Evolutionary conservation across 371 early-diverging fungal species (phyloP), one percentile per base, ranked within the genome.

Genomic region (Racocetra persica): DNA sequence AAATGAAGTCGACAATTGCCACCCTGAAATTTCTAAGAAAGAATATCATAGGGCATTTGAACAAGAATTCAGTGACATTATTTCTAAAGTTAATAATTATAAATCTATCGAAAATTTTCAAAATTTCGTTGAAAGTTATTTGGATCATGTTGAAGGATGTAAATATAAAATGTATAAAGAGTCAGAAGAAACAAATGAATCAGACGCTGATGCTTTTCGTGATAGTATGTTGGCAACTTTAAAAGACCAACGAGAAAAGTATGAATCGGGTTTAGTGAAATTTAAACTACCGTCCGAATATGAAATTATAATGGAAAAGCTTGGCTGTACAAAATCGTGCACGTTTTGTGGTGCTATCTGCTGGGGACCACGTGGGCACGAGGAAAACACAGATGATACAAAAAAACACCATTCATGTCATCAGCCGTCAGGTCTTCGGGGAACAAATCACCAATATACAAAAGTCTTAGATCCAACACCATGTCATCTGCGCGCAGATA

Each of bases 331-430:
- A 45, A 26, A 62, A 51, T 4, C 63, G 0, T 78, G 78, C 41
- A 70, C 14, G 36, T 45, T 26, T 14, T 78, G 78, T 38, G 78
- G 78, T 2, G 78, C 78, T 38, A 18, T 78, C 11, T 78, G 78
- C 71, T 78, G 78, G 78, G 78, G 78, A 32, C 16, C 28, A 28
- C 78, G 71, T 14, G 78, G 45, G 16, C 78, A 78, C 41, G 1
- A 77, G 32, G 22, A 16, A 20, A 41, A 78, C 22, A 78, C 8
- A 18, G 52, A 49, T 71, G 45, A 38, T 18, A 78, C 78, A n/a
- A 57, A 49, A 63, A 18, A 18, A 65, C 78, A 78, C 70, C 78
- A 78, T 55, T 36, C 78, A 22, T 36, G 78, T 41, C 78, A 78
- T 57, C 78, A 78, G 26, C 78, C 78, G n/a, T 1, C 3, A 1